phyloP scores from a whole-genome alignment of 2,329 filamentous ascomycete genomes.

The Tolypocladium sp. region DNA sequence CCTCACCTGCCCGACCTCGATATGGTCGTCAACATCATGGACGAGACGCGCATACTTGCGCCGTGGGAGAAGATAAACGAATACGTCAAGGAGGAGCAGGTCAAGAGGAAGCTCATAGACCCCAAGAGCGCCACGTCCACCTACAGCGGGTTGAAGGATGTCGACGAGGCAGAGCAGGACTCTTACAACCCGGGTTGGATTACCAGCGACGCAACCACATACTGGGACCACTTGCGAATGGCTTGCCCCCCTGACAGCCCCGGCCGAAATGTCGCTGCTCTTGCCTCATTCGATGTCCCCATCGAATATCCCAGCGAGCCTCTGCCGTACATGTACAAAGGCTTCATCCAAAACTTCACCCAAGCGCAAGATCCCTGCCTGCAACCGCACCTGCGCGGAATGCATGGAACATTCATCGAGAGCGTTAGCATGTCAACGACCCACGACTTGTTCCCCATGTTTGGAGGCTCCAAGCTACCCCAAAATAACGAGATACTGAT shows the following conservation, averaged over 20 bases:
- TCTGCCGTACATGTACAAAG: constrained; percentile 29
- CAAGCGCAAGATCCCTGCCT: constrained; percentile 48
- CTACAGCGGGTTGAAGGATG: constrained; percentile 28
- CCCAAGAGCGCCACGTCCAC: constrained; percentile 32
- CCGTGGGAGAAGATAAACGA: constrained; percentile 47
- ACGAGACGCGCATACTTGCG: constrained; percentile 53
- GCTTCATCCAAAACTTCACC: constrained; percentile 50
- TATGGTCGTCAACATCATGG: constrained; percentile 56
- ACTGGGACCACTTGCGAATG: constrained; percentile 49
- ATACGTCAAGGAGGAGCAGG: constrained; percentile 37
- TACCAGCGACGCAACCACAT: constrained; percentile 31
- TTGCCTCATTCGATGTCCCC: constrained; percentile 18
- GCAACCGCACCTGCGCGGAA: constrained; percentile 40
- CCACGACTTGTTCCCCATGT: constrained; percentile 48
- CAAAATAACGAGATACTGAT: constrained; percentile 57
- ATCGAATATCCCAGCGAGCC: constrained; percentile 25
- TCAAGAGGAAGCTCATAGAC: constrained; percentile 30
- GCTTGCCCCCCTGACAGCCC: constrained; percentile 48
- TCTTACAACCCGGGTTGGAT: constrained; percentile 38
- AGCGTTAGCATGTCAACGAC: constrained; percentile 41
- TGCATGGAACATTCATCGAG: constrained; percentile 50
- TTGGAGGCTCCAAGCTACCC: constrained; percentile 52
- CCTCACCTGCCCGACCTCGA: constrained; percentile 53
- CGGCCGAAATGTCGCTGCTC: constrained; percentile 25
- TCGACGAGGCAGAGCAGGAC: constrained; percentile 22